Conservation (phyloP, 2,329 filamentous ascomycete species). For the Hymenoscyphus albidus region DNA sequence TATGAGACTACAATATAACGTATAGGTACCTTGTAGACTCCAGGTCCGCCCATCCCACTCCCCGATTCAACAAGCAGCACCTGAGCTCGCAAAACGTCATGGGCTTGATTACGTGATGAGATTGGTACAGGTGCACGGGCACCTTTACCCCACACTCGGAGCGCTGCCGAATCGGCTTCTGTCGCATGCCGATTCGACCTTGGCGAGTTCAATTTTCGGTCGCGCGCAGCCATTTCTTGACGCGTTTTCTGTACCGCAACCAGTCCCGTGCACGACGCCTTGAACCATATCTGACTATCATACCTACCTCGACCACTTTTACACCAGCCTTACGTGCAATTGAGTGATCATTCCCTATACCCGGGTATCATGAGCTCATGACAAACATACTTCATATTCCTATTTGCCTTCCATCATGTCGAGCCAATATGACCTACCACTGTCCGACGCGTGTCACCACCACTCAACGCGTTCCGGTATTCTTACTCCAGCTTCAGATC, state of each 20-base stretch:
- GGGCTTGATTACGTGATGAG: background rate
- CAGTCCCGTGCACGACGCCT: background rate
- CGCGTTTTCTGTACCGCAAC: no score
- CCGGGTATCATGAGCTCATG: constrained; percentile 18
- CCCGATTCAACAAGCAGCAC: no score
- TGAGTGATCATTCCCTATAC: background rate
- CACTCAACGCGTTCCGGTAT: constrained; percentile 30
- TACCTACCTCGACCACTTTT: background rate
- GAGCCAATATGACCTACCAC: constrained; percentile 27
- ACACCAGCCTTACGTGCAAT: background rate
- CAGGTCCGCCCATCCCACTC: background rate
- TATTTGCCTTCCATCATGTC: constrained; percentile 34
- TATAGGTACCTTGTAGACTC: background rate
- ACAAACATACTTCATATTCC: constrained; percentile 31
- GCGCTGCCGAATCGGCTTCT: no score
- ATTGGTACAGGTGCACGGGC: no score
- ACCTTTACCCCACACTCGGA: no score
- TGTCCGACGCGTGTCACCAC: constrained; percentile 30
- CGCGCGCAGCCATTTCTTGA: no score
- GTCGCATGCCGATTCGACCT: no score
- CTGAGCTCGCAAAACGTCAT: background rate
- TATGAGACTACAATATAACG: no score
- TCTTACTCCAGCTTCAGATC: constrained; percentile 32
- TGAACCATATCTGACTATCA: background rate
- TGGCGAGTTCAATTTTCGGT: no score